Evolutionary conservation across 805 yeast genomes (phyloP).

Genomic region (Cyberlindnera meyerae): DNA sequence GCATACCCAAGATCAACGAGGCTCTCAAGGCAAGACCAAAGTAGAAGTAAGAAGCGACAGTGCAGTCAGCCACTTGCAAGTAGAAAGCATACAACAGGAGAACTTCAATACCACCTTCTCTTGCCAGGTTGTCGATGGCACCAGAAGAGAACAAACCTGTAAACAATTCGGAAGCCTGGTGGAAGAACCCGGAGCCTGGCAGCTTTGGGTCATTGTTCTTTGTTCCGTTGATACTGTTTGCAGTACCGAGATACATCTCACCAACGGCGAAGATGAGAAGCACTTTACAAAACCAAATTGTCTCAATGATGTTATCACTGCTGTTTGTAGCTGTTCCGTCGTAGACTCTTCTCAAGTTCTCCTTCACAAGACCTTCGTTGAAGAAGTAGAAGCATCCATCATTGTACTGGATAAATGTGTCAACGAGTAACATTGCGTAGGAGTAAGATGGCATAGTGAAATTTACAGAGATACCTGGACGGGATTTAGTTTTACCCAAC

Average conservation of each 20-base stretch:
- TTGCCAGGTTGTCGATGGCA: conserved; percentile 71
- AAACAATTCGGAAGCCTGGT: conserved; percentile 73
- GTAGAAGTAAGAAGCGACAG: conserved; percentile 75
- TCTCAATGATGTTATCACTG: conserved; percentile 56
- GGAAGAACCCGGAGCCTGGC: conserved; percentile 77
- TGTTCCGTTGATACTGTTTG: conserved; percentile 53
- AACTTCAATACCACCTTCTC: conserved; percentile 78
- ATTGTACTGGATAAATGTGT: conserved; percentile 71
- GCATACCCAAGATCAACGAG: conserved; percentile 70
- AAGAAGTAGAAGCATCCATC: conserved; percentile 84
- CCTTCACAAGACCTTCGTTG: conserved; percentile 74
- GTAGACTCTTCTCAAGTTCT: conserved; percentile 58
- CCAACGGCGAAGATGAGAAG: conserved; percentile 72
- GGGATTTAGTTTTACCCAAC: conserved; percentile 59
- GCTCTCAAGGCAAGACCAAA: conserved; percentile 74
- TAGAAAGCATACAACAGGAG: conserved; percentile 71
- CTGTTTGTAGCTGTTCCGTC: conserved; percentile 35
- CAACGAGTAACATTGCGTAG: conserved; percentile 69
- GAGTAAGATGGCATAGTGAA: conserved; percentile 73
- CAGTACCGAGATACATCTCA: conserved; percentile 78
- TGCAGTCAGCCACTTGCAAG: conserved; percentile 79
- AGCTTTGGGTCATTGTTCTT: conserved; percentile 39
- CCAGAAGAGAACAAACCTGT: conserved; percentile 75
- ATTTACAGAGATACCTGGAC: conserved; percentile 65
- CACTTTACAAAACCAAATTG: conserved; percentile 78